Base-by-base conservation (phyloP, 495 filamentous ascomycete species). In the Thozetella sp. region DNA sequence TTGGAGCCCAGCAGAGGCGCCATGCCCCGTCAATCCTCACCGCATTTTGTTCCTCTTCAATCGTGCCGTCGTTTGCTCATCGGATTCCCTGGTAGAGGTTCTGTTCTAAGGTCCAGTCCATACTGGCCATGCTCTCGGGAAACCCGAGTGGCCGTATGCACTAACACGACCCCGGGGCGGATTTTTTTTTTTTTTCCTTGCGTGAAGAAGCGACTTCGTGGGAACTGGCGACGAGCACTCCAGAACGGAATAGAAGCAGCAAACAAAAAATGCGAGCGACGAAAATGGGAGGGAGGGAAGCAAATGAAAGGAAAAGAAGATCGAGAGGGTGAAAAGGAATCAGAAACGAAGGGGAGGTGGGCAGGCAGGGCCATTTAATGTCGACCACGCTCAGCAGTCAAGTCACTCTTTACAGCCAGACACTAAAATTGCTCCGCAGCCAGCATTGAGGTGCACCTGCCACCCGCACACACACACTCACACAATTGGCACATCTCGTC, bases 281-380 rank as follows among this genome's bases (percentile, higher is more conserved):
- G 56, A 64, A 53, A 63, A 66, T 51, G 37, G 52, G 57, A 60
- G 56, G 59, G 56, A 63, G 50, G 56, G 43, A 57, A 57, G 55
- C 54, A 63, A 57, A 57, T 54, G 56, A 22, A 53, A 40, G 55
- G 60, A 59, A 59, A 60, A 56, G 51, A 54, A 48, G 59, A 63
- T 59, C 26, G 68, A 61, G 64, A 61, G 55, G 63, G 57, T 60
- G 58, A 72, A 62, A 72, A 70, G 60, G 61, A 25, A 70, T 57
- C 66, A 66, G 64, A 62, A 66, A 66, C 60, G 61, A 56, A 54
- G 64, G 60, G 71, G 70, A 63, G 71, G 69, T 75, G 67, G 77
- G 76, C 70, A 59, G 72, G 74, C 72, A 69, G 74, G 71, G 68
- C 65, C 66, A 71, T 76, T 72, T 74, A 66, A 72, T 67, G 68